Evolutionary conservation across 2,329 filamentous ascomycete genomes (phyloP).

Genomic region (Trichoderma hamatum): DNA sequence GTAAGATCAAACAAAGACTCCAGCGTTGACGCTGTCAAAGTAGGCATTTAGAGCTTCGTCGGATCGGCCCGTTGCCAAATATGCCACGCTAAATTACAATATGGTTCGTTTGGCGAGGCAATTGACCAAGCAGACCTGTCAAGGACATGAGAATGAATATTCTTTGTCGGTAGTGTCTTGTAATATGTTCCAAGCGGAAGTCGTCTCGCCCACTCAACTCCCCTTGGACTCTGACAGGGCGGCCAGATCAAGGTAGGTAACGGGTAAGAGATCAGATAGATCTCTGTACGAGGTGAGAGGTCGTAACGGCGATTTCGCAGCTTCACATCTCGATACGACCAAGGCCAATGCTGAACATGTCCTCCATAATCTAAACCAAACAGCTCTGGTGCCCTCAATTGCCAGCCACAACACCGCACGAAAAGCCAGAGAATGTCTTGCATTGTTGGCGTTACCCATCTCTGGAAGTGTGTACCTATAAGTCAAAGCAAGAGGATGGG

Average conservation of each 20-base stretch:
- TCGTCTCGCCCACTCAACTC: background rate
- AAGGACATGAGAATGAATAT: background rate
- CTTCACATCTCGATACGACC: constrained; percentile 11
- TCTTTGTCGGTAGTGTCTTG: background rate
- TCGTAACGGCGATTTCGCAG: constrained; percentile 21
- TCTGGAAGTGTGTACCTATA: constrained; percentile 11
- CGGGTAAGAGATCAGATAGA: constrained; percentile 25
- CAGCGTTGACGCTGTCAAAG: constrained; percentile 28
- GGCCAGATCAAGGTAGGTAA: constrained; percentile 1
- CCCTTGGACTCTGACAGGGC: background rate
- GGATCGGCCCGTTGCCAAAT: constrained; percentile 37
- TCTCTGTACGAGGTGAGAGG: constrained; percentile 29
- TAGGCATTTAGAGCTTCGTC: constrained; percentile 30
- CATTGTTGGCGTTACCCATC: constrained; percentile 23
- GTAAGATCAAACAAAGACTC: constrained; percentile 24
- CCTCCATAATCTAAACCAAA: background rate
- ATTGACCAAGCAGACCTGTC: background rate
- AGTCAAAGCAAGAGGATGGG: constrained; percentile 10
- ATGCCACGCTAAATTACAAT: background rate
- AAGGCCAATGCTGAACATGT: background rate
- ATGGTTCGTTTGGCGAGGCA: background rate
- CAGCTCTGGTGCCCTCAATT: constrained; percentile 9
- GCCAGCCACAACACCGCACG: constrained; percentile 3
- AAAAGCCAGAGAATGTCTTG: constrained; percentile 26
- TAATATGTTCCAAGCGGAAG: background rate